Base-by-base conservation (phyloP, 2,329 filamentous ascomycete genomes). In the Aspergillus aculeatinus region DNA sequence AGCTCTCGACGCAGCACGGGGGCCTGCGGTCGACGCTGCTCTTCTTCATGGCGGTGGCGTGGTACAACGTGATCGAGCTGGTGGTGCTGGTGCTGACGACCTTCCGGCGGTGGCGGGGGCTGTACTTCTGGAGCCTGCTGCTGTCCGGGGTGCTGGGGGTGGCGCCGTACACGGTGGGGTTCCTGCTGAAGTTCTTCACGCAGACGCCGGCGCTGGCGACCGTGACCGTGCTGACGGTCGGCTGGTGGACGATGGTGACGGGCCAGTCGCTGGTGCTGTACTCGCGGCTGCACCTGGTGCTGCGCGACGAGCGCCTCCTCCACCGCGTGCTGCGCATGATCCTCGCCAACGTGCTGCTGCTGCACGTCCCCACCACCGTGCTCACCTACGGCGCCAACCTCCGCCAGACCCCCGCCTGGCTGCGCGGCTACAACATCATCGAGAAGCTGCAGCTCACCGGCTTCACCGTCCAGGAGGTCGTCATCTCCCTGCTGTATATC, bases 201-300 rank as follows among this genome's bases (percentile, higher is more conserved):
- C 60, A 61, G 0, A 64, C 65, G 11, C 69, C 63, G 57, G 66
- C 70, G 2, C 74, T 73, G 44, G 49, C 75, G 3, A 72, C 75
- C 2, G 73, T 77, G 4, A 77, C 78, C 5, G 63, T 82, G 4
- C 71, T 83, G 25, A 77, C 77, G n/a, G 61, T 87, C 58, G 85
- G 84, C 11, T 84, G 86, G 82, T 83, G 82, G 70, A 66, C 75
- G 2, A 87, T 88, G 83, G 81, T 88, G 0, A 86, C 85, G 1
- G 86, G 86, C 0, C 84, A 87, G 68, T 82, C 82, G 0, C 66
- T 87, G 12, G 86, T 89, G 1, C 75, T 89, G 1, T 89, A 85
- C 76, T 88, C 85, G 0, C 80, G 86, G 6, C 78, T 89, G 0
- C 85, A 88, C 67, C 77, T 89, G 1, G 79, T 89, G 11, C 74